Evolutionary conservation across 2,329 filamentous ascomycete genomes (phyloP).

Genomic region (Hypoxylon sp.): DNA sequence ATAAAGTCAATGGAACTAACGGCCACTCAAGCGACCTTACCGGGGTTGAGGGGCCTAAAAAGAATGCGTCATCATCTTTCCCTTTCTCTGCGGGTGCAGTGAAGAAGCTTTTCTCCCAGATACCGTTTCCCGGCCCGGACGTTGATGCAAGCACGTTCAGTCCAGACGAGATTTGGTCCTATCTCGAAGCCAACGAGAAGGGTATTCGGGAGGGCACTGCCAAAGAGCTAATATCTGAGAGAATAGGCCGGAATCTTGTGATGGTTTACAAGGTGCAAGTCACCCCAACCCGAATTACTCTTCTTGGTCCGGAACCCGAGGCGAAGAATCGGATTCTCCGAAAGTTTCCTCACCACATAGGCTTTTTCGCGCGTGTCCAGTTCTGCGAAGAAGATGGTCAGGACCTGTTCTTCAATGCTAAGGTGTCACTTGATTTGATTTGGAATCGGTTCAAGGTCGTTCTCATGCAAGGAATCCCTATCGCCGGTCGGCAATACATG

Average conservation of each 20-base stretch:
- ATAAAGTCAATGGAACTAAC: not conserved
- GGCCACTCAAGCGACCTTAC: not conserved
- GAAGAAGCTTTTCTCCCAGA: constrained; percentile 64
- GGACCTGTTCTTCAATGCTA: constrained; percentile 71
- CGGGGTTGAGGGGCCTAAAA: constrained; percentile 33
- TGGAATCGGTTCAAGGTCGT: constrained; percentile 73
- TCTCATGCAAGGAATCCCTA: constrained; percentile 70
- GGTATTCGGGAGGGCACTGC: constrained; percentile 52
- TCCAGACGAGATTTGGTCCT: constrained; percentile 46
- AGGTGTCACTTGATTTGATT: constrained; percentile 64
- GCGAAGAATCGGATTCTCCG: constrained; percentile 79
- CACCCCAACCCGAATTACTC: constrained; percentile 70
- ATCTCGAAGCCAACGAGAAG: constrained; percentile 61
- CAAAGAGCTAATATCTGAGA: constrained; percentile 48
- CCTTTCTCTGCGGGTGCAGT: constrained; percentile 69
- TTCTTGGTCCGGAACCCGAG: constrained; percentile 75
- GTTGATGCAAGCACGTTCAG: constrained; percentile 61
- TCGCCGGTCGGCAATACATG: constrained; percentile 73
- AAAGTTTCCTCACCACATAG: constrained; percentile 71
- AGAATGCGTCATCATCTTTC: constrained; percentile 44
- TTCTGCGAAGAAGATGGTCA: constrained; percentile 82
- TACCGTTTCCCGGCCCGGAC: constrained; percentile 69
- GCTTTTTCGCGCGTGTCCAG: constrained; percentile 78
- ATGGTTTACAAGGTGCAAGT: constrained; percentile 70
- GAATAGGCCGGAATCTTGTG: constrained; percentile 59